Percentiles rank a stretch among this genome's conserved stretches.
Conservation (phyloP, 495 filamentous ascomycete species). For the Penicillium egyptiacum region DNA sequence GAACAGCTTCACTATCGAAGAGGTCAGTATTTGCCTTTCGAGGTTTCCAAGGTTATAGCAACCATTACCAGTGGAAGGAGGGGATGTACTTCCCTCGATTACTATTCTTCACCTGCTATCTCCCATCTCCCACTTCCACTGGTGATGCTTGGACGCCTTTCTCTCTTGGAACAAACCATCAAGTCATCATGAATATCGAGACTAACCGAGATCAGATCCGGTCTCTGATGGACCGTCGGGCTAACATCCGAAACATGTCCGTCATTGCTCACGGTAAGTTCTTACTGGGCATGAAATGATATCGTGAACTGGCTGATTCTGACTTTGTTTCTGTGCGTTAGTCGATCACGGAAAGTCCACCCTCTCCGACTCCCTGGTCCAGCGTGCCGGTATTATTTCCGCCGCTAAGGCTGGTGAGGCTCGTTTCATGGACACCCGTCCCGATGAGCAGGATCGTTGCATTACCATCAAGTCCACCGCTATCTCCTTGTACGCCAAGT, state of each 20-base stretch:
- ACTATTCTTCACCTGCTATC: not conserved
- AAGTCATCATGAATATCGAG: slow-evolving; percentile 1
- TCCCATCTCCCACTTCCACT: not conserved
- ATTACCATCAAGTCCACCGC: slow-evolving; percentile 99
- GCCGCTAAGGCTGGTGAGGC: slow-evolving; percentile 94
- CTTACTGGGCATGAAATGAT: not conserved
- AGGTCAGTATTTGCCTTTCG: slow-evolving; percentile 53
- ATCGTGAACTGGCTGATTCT: not conserved
- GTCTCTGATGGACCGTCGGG: slow-evolving; percentile 92
- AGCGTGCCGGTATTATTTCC: slow-evolving; percentile 99
- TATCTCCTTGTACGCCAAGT: slow-evolving; percentile 93
- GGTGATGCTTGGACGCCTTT: slow-evolving; percentile 2
- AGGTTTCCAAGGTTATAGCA: not conserved
- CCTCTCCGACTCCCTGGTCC: slow-evolving; percentile 96
- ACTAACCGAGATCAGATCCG: slow-evolving; percentile 62
- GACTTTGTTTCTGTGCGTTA: slow-evolving; percentile 29
- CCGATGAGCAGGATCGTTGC: slow-evolving; percentile 98
- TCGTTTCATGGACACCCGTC: slow-evolving; percentile 94
- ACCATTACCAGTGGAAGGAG: not conserved
- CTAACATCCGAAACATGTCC: slow-evolving; percentile 99
- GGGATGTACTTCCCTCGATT: not conserved
- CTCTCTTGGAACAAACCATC: not conserved
- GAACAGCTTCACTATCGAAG: slow-evolving; percentile 95
- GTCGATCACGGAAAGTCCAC: slow-evolving; percentile 99
- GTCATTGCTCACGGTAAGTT: slow-evolving; percentile 94